These are phyloP conservation scores for Penicillium occitanis DNA, from an alignment of 2,329 filamentous ascomycete genomes.

Conservation along the genomic window DNA sequence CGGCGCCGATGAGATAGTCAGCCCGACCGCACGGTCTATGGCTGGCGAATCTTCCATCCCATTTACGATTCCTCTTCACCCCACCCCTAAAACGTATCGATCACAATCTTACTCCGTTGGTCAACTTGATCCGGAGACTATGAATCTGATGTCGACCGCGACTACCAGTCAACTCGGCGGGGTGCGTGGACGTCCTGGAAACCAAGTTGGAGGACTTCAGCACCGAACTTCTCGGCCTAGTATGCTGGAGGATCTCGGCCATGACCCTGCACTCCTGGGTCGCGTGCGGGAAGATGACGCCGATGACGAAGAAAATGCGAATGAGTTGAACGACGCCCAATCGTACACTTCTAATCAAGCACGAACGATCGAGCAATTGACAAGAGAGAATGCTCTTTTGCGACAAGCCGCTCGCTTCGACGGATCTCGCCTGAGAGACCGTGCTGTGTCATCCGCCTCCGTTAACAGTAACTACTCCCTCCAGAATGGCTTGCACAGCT, in stretches of 20 bases:
- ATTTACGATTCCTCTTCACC: slow-evolving; percentile 83
- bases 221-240: slow-evolving; percentile 70
- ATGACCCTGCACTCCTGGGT: slow-evolving; percentile 48
- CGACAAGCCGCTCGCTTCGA: slow-evolving; percentile 47
- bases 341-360: slow-evolving; percentile 43
- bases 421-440: slow-evolving; percentile 38
- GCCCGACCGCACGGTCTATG: slow-evolving; percentile 47
- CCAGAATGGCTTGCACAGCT: slow-evolving; percentile 32
- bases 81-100: slow-evolving; percentile 87
- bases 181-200: slow-evolving; percentile 39
- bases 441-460: slow-evolving; percentile 43
- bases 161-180: slow-evolving; percentile 31
- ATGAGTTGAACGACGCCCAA: slow-evolving; percentile 40
- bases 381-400: slow-evolving; percentile 49
- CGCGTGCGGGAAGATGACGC: slow-evolving; percentile 52
- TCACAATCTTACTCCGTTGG: slow-evolving; percentile 97
- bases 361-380: slow-evolving; percentile 48
- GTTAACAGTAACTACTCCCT: slow-evolving; percentile 36
- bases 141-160: slow-evolving; percentile 37
- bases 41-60: slow-evolving; percentile 64
- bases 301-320: slow-evolving; percentile 36
- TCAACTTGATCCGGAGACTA: slow-evolving; percentile 71
- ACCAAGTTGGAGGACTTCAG: slow-evolving; percentile 68
- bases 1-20: slow-evolving; percentile 55
- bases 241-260: slow-evolving; percentile 47